Conservation (phyloP, 306 rosid genomes). For the Canavalia ensiformis region DNA sequence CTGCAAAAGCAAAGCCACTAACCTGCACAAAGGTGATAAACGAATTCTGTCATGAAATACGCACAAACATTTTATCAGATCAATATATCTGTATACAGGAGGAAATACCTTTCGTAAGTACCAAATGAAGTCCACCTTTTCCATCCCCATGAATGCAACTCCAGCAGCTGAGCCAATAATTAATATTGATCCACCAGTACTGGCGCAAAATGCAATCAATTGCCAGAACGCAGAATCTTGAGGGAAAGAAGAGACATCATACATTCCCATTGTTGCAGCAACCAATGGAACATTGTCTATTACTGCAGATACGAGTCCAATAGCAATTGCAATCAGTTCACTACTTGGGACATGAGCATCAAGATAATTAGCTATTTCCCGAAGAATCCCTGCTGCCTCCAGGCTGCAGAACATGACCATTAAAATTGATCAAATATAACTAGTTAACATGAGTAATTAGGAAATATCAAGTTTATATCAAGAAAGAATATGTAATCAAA, state of each 20-base stretch:
- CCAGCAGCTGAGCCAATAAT: constrained; percentile 96
- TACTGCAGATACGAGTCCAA: constrained; percentile 86
- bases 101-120: constrained; percentile 79
- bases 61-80: constrained; percentile 9
- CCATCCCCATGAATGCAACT: constrained; percentile 98
- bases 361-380: constrained; percentile 82
- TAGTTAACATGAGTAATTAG: background rate
- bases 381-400: constrained; percentile 90
- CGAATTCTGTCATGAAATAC: background rate
- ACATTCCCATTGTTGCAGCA: constrained; percentile 96
- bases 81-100: background rate
- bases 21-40: constrained; percentile 63
- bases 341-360: constrained; percentile 69
- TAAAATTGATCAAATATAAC: constrained; percentile 28
- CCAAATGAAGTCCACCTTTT: constrained; percentile 93
- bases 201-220: constrained; percentile 83
- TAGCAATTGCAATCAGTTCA: constrained; percentile 75
- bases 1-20: constrained; percentile 92
- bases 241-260: constrained; percentile 76
- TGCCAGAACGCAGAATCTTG: constrained; percentile 97
- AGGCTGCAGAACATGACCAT: constrained; percentile 57
- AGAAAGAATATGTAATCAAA: constrained; percentile 21
- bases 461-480: background rate
- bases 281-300: constrained; percentile 94
- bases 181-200: constrained; percentile 96